Conservation (phyloP, 2,329 filamentous ascomycete genomes). For the Venturia asperata region DNA sequence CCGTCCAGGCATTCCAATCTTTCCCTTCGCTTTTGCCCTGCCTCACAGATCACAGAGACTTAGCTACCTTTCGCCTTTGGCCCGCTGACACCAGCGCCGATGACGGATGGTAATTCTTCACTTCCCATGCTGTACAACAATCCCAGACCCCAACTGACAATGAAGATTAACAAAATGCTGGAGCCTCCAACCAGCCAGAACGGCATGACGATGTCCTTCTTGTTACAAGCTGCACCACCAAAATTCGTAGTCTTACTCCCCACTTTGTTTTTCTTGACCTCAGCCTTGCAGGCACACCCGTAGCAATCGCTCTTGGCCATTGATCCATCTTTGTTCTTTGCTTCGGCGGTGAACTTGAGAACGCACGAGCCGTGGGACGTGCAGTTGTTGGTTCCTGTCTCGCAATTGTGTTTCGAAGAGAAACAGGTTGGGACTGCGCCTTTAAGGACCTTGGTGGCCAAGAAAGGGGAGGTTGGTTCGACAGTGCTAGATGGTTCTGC, state of each 20-base stretch:
- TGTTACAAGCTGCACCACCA: conserved; percentile 82
- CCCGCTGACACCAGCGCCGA: conserved; percentile 85
- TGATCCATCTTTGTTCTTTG: conserved; percentile 29
- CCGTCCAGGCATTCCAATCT: background rate
- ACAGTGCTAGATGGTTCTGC: conserved; percentile 3
- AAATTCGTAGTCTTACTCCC: conserved; percentile 59
- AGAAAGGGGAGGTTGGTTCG: conserved; percentile 10
- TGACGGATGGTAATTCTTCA: conserved; percentile 84
- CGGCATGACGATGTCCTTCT: conserved; percentile 78
- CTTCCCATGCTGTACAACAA: conserved; percentile 77
- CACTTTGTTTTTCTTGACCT: conserved; percentile 43
- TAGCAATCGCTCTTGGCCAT: conserved; percentile 52
- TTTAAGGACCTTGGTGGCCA: conserved; percentile 16
- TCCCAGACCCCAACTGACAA: conserved; percentile 64
- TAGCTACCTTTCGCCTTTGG: conserved; percentile 29
- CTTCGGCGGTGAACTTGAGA: conserved; percentile 52
- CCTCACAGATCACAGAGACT: background rate
- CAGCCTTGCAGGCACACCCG: conserved; percentile 65
- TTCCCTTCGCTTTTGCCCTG: background rate
- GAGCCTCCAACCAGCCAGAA: conserved; percentile 84
- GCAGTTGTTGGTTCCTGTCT: conserved; percentile 66
- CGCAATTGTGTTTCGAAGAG: conserved; percentile 59
- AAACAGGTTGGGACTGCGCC: conserved; percentile 69
- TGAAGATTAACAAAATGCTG: conserved; percentile 59
- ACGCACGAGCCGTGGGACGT: conserved; percentile 73